These are phyloP conservation scores for Acorus calamus DNA, from an alignment of 106 monocot genomes.

Conservation along the genomic window DNA sequence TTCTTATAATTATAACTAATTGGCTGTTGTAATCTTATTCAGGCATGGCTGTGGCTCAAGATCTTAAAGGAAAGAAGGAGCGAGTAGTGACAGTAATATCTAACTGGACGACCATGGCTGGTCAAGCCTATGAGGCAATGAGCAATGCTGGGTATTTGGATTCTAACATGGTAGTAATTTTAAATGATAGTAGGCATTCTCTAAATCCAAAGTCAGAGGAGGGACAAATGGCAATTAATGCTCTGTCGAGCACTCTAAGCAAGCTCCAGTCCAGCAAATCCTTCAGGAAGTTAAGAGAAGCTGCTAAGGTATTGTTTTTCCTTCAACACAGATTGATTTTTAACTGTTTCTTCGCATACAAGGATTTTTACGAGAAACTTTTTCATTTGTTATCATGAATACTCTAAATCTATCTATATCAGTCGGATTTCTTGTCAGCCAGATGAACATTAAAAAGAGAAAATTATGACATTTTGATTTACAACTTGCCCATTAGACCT, in stretches of 20 bases:
- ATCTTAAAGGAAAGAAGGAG: slow-evolving; percentile 57
- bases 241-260: slow-evolving; percentile 58
- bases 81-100: slow-evolving; percentile 55
- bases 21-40: neutral
- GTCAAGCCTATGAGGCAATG: slow-evolving; percentile 83
- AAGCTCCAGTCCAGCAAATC: slow-evolving; percentile 78
- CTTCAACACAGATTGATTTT: neutral
- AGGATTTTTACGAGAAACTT: neutral
- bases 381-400: neutral
- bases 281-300: slow-evolving; percentile 60
- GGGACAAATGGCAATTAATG: slow-evolving; percentile 38
- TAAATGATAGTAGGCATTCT: slow-evolving; percentile 75
- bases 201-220: slow-evolving; percentile 50
- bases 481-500: too few relatives aligned
- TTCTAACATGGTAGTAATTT: slow-evolving; percentile 79
- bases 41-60: slow-evolving; percentile 84
- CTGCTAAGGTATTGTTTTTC: slow-evolving; percentile 45
- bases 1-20: too few relatives aligned
- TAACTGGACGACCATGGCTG: slow-evolving; percentile 69
- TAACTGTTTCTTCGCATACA: neutral
- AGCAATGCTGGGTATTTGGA: slow-evolving; percentile 77
- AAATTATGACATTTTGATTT: too few relatives aligned
- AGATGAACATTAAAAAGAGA: neutral
- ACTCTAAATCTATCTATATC: neutral
- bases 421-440: neutral